These are phyloP conservation scores for Porphyra umbilicalis DNA, from an alignment of 31 red algal species.

Conservation along the genomic window DNA sequence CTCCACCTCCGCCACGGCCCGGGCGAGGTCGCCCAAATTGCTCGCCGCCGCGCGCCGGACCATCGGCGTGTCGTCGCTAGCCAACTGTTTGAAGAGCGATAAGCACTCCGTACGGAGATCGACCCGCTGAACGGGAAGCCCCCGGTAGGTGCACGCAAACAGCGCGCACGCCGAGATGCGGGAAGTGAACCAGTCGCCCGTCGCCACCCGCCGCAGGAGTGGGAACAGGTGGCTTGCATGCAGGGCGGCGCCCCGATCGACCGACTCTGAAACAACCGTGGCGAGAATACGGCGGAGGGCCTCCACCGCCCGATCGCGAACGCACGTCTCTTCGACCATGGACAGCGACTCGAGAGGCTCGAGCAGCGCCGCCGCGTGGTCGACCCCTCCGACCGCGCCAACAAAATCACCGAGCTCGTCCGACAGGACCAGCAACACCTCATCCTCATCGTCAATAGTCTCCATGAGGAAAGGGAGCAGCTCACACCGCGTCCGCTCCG, in stretches of 20 bases:
- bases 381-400: conserved; percentile 69
- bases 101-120: conserved; percentile 38
- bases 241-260: conserved; percentile 34
- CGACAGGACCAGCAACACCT: conserved; percentile 86
- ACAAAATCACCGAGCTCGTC: conserved; percentile 81
- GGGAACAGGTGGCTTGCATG: conserved; percentile 73
- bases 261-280: conserved; percentile 11
- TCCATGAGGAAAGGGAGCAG: conserved; percentile 93
- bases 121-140: conserved; percentile 28
- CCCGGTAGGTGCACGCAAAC: conserved; percentile 46
- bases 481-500: conserved; percentile 89
- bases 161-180: conserved; percentile 88
- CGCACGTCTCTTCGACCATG: conserved; percentile 78
- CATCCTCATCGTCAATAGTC: conserved; percentile 94
- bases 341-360: conserved; percentile 75
- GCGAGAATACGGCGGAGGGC: conserved; percentile 40
- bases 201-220: conserved; percentile 66
- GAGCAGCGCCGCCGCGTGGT: conserved; percentile 51
- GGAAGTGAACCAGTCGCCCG: conserved; percentile 96
- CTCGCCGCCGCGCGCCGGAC: conserved; percentile 83
- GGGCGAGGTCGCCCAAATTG: conserved; percentile 54
- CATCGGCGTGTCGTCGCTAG: conserved; percentile 92
- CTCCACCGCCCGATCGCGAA: conserved; percentile 86
- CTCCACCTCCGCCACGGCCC: conserved; percentile 20
- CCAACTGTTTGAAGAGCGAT: conserved; percentile 42